Evolutionary conservation across 2,329 filamentous ascomycete species (phyloP).

Genomic region (Nemania sp.): DNA sequence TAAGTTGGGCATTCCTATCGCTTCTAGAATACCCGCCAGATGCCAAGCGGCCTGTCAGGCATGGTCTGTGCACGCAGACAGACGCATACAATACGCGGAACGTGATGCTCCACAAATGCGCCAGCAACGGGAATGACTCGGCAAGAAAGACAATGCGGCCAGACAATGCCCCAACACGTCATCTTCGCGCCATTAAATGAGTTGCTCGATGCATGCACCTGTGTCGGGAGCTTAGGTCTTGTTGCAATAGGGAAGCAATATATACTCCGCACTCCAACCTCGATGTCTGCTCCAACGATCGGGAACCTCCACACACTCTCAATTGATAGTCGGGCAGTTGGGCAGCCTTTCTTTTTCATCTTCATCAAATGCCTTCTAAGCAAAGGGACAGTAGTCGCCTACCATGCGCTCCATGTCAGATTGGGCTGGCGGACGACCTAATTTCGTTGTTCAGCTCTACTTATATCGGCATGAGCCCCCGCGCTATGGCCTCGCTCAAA

Average conservation of each 20-base stretch:
- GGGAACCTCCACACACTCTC: conserved; percentile 3
- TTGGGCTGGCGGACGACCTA: no score
- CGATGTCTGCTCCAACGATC: conserved; percentile 11
- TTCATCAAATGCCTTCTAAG: no score
- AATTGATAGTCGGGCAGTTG: no score
- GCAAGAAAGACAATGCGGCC: background rate
- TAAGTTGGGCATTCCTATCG: background rate
- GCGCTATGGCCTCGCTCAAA: conserved; percentile 6
- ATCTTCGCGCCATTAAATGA: conserved; percentile 8
- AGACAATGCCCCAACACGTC: conserved; percentile 12
- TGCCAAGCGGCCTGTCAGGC: conserved; percentile 5
- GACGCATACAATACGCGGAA: conserved; percentile 21
- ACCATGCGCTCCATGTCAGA: no score
- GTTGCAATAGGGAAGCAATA: conserved; percentile 6
- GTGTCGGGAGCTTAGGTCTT: conserved; percentile 10
- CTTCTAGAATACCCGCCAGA: conserved; percentile 6
- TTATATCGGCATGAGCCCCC: background rate
- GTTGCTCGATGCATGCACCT: background rate
- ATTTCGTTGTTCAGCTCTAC: conserved; percentile 11
- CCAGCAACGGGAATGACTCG: conserved; percentile 1
- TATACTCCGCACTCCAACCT: conserved; percentile 23
- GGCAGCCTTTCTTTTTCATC: no score
- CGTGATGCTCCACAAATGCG: conserved; percentile 21
- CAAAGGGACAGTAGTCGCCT: no score
- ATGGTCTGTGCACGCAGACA: conserved; percentile 9